These are phyloP conservation scores for Prunus yedoensis DNA, from an alignment of 331 rosid genomes.

Conservation along the genomic window DNA sequence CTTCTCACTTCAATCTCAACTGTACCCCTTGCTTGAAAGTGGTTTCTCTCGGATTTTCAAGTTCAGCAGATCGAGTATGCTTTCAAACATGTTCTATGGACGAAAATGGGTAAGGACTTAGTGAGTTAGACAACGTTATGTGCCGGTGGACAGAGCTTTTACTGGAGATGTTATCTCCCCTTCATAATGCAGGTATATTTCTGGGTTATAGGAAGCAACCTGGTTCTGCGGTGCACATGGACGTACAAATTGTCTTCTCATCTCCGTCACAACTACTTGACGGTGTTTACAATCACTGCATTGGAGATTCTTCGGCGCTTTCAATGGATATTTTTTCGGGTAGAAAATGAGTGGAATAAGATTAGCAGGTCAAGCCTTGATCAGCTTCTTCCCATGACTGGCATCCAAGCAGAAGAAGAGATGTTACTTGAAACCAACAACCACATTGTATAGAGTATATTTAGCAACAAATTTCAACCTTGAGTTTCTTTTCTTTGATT, in stretches of 20 bases:
- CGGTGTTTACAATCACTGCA: constrained; percentile 75
- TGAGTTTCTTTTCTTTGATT: not conserved
- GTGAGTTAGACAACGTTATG: too few species aligned
- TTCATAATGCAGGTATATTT: constrained; percentile 60
- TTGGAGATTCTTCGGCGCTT: constrained; percentile 94
- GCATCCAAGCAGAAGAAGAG: constrained; percentile 55
- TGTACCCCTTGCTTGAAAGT: constrained; percentile 39
- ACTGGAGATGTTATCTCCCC: too few species aligned
- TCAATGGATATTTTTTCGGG: constrained; percentile 94
- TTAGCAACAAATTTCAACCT: constrained; percentile 7
- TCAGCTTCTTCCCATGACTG: constrained; percentile 48
- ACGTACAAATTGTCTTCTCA: constrained; percentile 95
- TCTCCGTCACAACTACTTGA: constrained; percentile 94
- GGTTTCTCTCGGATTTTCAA: constrained; percentile 94
- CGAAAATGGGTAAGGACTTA: constrained; percentile 72
- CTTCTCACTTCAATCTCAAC: too few species aligned
- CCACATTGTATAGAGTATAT: constrained; percentile 49
- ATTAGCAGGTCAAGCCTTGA: constrained; percentile 54
- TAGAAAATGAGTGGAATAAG: constrained; percentile 89
- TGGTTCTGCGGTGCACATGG: constrained; percentile 92
- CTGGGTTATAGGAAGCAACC: constrained; percentile 94
- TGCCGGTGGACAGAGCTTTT: too few species aligned
- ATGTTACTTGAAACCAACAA: constrained; percentile 50
- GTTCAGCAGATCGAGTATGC: constrained; percentile 59
- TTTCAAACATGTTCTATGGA: constrained; percentile 70